Evolutionary conservation across 331 rosid species (phyloP).

Genomic region (Quercus lobata): DNA sequence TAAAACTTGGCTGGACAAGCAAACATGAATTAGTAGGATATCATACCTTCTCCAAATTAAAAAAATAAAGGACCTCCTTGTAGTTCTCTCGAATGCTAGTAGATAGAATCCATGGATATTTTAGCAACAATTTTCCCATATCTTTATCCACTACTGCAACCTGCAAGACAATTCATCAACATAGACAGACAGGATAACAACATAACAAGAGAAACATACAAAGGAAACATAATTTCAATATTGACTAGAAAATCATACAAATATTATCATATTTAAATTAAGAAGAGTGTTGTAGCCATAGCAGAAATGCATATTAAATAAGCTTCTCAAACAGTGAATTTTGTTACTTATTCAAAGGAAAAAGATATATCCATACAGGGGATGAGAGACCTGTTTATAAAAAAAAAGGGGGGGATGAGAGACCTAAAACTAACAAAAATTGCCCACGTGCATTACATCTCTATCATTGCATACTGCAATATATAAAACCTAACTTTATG

Average conservation of each 20-base stretch:
- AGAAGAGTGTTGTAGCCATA: background rate
- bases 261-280: background rate
- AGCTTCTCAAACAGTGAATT: background rate
- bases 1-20: background rate
- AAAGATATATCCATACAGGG: background rate
- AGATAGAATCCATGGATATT: slow-evolving; percentile 84
- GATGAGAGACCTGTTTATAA: background rate
- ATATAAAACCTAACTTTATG: background rate
- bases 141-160: slow-evolving; percentile 43
- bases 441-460: background rate
- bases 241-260: background rate
- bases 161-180: slow-evolving; percentile 34
- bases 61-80: slow-evolving; percentile 45
- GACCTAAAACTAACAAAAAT: background rate
- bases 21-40: slow-evolving; percentile 9
- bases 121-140: slow-evolving; percentile 47
- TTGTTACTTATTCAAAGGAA: background rate
- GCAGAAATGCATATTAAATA: background rate
- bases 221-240: background rate
- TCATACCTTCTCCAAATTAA: slow-evolving; percentile 55
- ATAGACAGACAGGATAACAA: background rate
- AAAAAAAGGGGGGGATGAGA: background rate
- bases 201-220: background rate
- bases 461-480: background rate
- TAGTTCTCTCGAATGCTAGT: slow-evolving; percentile 63